Base-by-base conservation (phyloP, 805 yeast genomes). In the Limtongia smithiae region DNA sequence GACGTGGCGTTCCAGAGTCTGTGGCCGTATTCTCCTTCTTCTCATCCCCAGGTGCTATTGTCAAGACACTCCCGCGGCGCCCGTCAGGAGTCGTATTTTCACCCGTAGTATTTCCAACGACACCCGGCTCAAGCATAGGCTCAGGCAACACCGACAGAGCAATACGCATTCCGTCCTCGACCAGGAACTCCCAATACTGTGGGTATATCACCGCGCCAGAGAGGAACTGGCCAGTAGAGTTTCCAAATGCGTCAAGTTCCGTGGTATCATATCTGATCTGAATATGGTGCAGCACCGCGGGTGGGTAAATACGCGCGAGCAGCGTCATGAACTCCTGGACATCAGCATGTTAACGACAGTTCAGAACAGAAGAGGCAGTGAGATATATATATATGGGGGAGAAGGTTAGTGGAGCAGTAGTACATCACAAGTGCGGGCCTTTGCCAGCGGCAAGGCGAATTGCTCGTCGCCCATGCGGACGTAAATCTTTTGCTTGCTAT, bases 181-280 rank as follows among this genome's bases (percentile, higher is more conserved):
- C 51, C 9, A 53, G 37, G n/a, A 53, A 45, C 31, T 53, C 57
- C 57, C 57, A 53, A 43, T 53, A 53, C 20, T 53, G 56, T 14
- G 57, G 57, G 22, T 53, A 53, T 15, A 53, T 51, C 7, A 53
- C 49, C 7, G 57, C 57, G 14, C 57, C 57, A 17, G 48, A 48
- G 14, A 41, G 41, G 21, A 50, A 22, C 11, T 51, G 52, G 7
- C 57, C 57, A 15, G 30, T 31, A n/a, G 48, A 44, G 22, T 46
- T 53, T 14, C 57, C 57, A 5, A 51, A 42, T n/a, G 37, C 25
- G 37, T 52, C 57, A 8, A 53, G 38, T 7, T 22, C 39, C 4
- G 55, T 53, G 25, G 52, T 46, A 39, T 53, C 57, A 47, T 53
- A 53, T 25, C 57, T 50, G 33, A 53, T 46, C 46, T 53, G 57